phyloP scores from a whole-genome alignment of 2,329 filamentous ascomycete species.

The Aureobasidium sp. region DNA sequence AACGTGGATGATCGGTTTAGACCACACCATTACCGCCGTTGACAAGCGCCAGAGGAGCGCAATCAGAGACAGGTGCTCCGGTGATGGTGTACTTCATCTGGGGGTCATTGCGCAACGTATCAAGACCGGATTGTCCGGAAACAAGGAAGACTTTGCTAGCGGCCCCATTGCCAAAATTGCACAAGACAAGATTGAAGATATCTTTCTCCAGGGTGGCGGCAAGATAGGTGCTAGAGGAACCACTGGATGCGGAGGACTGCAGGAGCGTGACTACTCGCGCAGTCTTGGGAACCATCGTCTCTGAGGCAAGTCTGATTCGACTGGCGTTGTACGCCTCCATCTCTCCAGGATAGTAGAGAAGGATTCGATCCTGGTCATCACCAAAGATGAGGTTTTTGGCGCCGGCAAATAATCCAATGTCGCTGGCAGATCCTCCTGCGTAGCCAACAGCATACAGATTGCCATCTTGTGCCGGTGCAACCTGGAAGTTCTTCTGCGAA shows the following conservation, averaged over 20 bases:
- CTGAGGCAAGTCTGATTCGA: neutral
- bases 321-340: neutral
- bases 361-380: neutral
- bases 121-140: neutral
- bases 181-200: neutral
- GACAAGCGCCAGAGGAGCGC: too few relatives aligned
- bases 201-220: neutral
- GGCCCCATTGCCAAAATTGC: neutral
- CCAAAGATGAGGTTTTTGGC: neutral
- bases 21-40: neutral
- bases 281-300: neutral
- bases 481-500: neutral
- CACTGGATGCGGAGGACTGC: neutral
- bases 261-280: neutral
- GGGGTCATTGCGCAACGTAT: neutral
- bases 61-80: neutral
- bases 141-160: neutral
- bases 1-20: too few relatives aligned
- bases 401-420: neutral
- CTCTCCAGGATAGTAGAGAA: neutral
- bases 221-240: neutral
- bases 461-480: neutral
- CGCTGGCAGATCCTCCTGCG: neutral
- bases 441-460: neutral
- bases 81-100: neutral